Evolutionary conservation across 2,329 filamentous ascomycete species (phyloP), one percentile per base, ranked within the genome.

Genomic region (Scopulariopsis brevicaulis): DNA sequence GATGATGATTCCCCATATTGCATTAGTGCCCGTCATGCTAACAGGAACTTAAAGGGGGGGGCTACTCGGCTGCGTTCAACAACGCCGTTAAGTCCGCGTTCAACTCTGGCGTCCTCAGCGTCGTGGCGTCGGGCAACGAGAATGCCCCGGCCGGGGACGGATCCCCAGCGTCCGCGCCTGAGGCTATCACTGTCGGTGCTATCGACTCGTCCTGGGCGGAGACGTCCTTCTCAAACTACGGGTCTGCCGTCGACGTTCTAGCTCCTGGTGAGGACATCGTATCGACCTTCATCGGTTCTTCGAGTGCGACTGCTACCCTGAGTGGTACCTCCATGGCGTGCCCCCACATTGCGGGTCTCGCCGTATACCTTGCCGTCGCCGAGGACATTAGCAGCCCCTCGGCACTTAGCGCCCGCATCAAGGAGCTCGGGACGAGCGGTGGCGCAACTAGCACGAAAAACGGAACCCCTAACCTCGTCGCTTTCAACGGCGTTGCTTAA

Each of bases 391-490:
- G 28, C 40, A 48, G n/a, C 22, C 37, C 54, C 14, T 24, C 72
- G 56, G 76, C 71, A 12, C 74, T 85, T 24, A 76, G 73, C 64
- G 53, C 66, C 57, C 74, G 76, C 62, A 74, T 84, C 62, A 65
- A 70, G 63, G 64, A 67, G 56, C 70, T 77, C 28, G 69, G 73
- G 43, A 71, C 70, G 59, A 72, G 70, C 59, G 70, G 72, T 62
- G 69, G 78, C 57, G 68, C 68, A 51, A 67, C n/a, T n/a, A n/a
- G 66, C 60, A 60, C 79, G 1, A 72, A 71, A 55, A 69, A 63
- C 60, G 71, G 73, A 61, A 80, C 77, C 55, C 63, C 66, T 64
- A 83, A 84, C 73, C 65, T 72, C 59, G 71, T 85, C 57, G 78
- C 77, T 59, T 83, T 80, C 71, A 84, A 84, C 70, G 78, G 77